These are phyloP conservation scores for Mortierella sp. DNA, from an alignment of 371 early-diverging fungal species.

Conservation along the genomic window DNA sequence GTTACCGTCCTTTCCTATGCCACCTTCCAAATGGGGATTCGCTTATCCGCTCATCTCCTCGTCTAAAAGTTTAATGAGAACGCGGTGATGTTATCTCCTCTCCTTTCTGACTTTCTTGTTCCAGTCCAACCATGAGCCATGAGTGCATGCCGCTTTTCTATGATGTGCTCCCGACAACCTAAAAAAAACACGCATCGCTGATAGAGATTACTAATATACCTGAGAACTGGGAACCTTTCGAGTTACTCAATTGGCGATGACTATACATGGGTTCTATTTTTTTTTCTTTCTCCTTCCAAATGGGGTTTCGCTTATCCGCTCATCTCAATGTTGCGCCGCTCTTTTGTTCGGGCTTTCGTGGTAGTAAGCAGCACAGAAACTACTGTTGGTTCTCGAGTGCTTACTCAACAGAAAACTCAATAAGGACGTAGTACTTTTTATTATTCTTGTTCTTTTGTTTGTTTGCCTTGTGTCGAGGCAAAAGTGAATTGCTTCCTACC, in stretches of 20 bases:
- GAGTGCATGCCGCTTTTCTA: too few relatives aligned
- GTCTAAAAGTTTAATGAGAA: neutral
- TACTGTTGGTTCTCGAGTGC: too few relatives aligned
- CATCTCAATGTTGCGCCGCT: neutral
- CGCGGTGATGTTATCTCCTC: neutral
- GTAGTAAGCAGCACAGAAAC: neutral
- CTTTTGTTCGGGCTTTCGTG: too few relatives aligned
- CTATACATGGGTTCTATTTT: neutral
- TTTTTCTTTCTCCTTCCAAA: neutral
- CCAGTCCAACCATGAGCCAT: neutral
- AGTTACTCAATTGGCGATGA: too few relatives aligned
- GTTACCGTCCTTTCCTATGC: too few relatives aligned
- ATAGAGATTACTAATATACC: neutral
- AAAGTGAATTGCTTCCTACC: too few relatives aligned
- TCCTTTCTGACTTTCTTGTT: too few relatives aligned
- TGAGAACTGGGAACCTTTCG: neutral
- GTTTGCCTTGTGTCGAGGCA: neutral
- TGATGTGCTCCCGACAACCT: too few relatives aligned
- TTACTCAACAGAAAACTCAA: too few relatives aligned
- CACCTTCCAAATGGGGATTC: neutral
- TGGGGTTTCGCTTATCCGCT: conserved; percentile 2
- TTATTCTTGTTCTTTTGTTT: neutral
- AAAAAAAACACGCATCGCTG: too few relatives aligned
- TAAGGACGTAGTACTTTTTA: neutral
- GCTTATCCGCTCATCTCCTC: neutral